A percentile compares a stretch with the other conserved stretches of the same genome.
Evolutionary conservation across 129 eudicot species (phyloP).

Genomic region (Smallanthus sonchifolius): DNA sequence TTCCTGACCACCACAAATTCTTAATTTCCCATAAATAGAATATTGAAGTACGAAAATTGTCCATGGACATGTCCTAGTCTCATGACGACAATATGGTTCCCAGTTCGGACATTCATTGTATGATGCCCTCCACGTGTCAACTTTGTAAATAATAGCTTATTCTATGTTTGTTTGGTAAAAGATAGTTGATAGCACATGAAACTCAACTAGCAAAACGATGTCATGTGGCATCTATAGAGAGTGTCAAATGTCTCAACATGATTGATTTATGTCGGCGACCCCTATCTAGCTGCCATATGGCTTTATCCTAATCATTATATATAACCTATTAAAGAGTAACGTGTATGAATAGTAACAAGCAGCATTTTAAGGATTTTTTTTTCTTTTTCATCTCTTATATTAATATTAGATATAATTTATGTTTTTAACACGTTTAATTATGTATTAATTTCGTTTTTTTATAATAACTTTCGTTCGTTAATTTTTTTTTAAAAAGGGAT

Average conservation of each 20-base stretch:
- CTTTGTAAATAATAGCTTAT: background rate
- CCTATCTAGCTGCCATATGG: constrained; percentile 14
- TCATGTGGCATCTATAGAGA: constrained; percentile 10
- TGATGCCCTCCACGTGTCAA: constrained; percentile 26
- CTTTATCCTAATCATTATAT: background rate
- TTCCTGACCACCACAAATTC: constrained; percentile 1
- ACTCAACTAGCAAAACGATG: background rate
- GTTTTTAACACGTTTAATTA: too few species aligned
- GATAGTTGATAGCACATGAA: background rate
- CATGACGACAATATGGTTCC: background rate
- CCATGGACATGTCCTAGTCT: constrained; percentile 21
- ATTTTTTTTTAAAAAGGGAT: too few species aligned
- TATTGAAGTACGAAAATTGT: constrained; percentile 2
- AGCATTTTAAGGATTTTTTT: too few species aligned
- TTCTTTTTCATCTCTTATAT: too few species aligned
- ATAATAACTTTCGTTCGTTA: too few species aligned
- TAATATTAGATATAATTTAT: too few species aligned
- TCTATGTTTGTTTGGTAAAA: constrained; percentile 14
- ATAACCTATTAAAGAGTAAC: background rate
- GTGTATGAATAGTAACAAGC: too few species aligned
- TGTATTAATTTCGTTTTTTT: too few species aligned
- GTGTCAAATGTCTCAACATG: constrained; percentile 3
- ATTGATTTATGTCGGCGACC: background rate
- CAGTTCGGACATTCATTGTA: background rate
- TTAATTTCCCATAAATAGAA: constrained; percentile 12